Evolutionary conservation across 2,329 filamentous ascomycete species (phyloP).

Genomic region (Aspergillus ochraceoroseus): DNA sequence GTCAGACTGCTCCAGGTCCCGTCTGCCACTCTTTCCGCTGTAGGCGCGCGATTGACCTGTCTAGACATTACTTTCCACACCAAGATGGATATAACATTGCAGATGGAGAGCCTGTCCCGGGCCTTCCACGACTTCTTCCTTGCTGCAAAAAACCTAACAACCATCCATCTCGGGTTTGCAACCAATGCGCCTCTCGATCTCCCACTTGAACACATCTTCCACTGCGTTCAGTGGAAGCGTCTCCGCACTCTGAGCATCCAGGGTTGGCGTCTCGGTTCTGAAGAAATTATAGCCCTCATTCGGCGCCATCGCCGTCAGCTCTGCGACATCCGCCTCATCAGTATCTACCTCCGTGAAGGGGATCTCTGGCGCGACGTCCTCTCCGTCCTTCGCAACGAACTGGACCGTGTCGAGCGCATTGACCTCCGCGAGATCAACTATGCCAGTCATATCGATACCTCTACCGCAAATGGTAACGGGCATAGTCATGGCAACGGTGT

Average conservation of each 20-base stretch:
- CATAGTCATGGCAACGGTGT: conserved; percentile 7
- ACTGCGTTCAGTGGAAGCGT: conserved; percentile 57
- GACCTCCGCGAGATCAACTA: conserved; percentile 61
- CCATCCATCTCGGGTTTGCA: conserved; percentile 62
- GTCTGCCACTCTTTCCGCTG: conserved; percentile 45
- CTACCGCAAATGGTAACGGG: conserved; percentile 13
- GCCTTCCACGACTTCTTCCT: conserved; percentile 57
- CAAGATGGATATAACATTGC: conserved; percentile 51
- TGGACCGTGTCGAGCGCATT: conserved; percentile 57
- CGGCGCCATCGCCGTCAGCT: conserved; percentile 54
- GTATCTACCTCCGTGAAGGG: conserved; percentile 57
- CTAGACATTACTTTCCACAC: conserved; percentile 62
- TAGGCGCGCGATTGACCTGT: conserved; percentile 56
- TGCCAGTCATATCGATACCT: conserved; percentile 48
- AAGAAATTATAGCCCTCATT: conserved; percentile 57
- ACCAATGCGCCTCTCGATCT: conserved; percentile 54
- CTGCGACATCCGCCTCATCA: conserved; percentile 55
- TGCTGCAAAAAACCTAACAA: conserved; percentile 56
- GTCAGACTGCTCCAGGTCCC: conserved; percentile 48
- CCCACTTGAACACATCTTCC: conserved; percentile 58
- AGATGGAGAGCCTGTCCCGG: conserved; percentile 54
- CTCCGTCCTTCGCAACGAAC: conserved; percentile 51
- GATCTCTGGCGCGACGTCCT: conserved; percentile 60
- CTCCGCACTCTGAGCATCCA: conserved; percentile 62
- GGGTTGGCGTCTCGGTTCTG: conserved; percentile 56